Evolutionary conservation across 768 basidiomycete genomes (phyloP), one percentile per base, ranked within the genome.

Genomic region (Pisolithus orientalis): DNA sequence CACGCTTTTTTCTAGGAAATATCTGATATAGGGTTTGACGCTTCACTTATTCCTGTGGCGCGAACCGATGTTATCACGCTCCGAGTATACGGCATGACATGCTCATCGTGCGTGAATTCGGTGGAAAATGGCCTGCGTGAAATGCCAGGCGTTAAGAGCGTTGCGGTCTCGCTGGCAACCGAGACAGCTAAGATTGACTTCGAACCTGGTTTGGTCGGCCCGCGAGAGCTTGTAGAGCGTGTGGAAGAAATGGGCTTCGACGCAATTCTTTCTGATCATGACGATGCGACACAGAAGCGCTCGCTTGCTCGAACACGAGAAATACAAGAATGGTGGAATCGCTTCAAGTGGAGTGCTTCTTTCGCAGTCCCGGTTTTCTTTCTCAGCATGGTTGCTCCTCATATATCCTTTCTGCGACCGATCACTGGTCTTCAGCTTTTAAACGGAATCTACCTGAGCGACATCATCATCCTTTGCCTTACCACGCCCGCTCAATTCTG

Each of bases 341-440:
- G 92, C 24, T 85, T 98, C 72, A 64, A 81, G 34, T 84, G 83
- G 76, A 82, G 85, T 64, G 57, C 86, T 28, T 60, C 72, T 8
- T 95, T 99, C 63, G 93, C 93, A 47, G 56, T 94, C 0, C 96
- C 96, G n/a, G 93, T 94, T 39, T 97, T 98, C 72, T 81, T 96
- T 66, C 72, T 98, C 50, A 77, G 80, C 54, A 98, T 98, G 94
- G 65, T 97, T 48, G 80, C 82, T 31, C 84, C 83, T 3, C 83
- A 75, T 59, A 76, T 94, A 44, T 73, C 79, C 32, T 78, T 80
- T 54, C 65, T 94, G 51, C 77, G 69, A 32, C 65, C 74, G 3
- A 48, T 94, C 39, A 67, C 84, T 57, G 68, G 68, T 16, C 70
- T 64, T 62, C 73, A 71, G 32, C 56, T 93, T 10, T 73, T 82